phyloP scores from a whole-genome alignment of 2,329 filamentous ascomycete species.

The Lecanosticta acicola region DNA sequence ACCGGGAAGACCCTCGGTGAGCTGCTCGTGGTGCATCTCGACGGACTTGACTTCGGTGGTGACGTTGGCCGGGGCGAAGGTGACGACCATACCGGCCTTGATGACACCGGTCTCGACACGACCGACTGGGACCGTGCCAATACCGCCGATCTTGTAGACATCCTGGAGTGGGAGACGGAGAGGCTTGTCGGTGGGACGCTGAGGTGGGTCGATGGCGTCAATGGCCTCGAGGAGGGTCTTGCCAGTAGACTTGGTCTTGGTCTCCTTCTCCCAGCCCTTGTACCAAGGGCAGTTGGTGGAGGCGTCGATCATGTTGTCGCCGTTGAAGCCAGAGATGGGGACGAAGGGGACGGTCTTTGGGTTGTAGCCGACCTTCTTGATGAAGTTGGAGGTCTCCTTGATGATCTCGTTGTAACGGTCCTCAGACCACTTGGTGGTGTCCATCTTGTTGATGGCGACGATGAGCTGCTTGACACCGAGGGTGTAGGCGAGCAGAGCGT shows the following conservation, averaged over 20 bases:
- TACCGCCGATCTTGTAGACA: constrained; percentile 99
- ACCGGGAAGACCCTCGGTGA: constrained; percentile 87
- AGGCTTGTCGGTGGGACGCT: constrained; percentile 96
- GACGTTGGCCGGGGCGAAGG: constrained; percentile 96
- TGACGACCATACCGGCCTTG: constrained; percentile 83
- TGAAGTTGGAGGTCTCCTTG: constrained; percentile 99
- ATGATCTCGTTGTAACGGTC: constrained; percentile 96
- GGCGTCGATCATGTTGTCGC: constrained; percentile 95
- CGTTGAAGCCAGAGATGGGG: constrained; percentile 99
- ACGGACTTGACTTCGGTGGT: constrained; percentile 99
- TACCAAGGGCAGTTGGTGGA: constrained; percentile 98
- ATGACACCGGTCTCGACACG: constrained; percentile 99
- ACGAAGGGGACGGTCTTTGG: constrained; percentile 98
- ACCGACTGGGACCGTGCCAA: constrained; percentile 98
- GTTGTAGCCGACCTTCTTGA: constrained; percentile 99
- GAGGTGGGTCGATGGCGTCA: constrained; percentile 86
- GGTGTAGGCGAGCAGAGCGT: constrained; percentile 99
- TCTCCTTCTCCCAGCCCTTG: constrained; percentile 99
- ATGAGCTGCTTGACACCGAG: constrained; percentile 99
- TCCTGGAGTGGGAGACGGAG: constrained; percentile 99
- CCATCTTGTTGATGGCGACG: constrained; percentile 99
- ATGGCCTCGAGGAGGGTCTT: constrained; percentile 99
- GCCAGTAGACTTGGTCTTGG: constrained; percentile 79
- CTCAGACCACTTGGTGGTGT: constrained; percentile 98
- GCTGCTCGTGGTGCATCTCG: constrained; percentile 99